phyloP scores from a whole-genome alignment of 441 rosid genomes.

The Hura crepitans region DNA sequence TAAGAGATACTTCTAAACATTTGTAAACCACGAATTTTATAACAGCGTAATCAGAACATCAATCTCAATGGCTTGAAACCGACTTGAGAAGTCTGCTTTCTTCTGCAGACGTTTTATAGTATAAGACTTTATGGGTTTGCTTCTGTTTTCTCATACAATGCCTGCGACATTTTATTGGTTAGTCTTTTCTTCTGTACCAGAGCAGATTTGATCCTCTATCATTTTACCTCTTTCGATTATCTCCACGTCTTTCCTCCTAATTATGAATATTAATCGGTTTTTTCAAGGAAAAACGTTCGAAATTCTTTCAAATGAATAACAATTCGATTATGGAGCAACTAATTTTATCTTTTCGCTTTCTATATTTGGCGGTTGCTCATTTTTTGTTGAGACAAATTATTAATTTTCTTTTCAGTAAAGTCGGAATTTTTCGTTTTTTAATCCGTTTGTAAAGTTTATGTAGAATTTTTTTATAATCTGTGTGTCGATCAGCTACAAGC shows the following conservation, averaged over 20 bases:
- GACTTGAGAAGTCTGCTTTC: conserved; percentile 20
- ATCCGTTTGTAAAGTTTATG: neutral
- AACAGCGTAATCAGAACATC: conserved; percentile 26
- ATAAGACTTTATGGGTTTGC: neutral
- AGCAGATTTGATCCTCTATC: neutral
- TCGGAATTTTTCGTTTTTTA: neutral
- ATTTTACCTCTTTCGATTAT: neutral
- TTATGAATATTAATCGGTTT: neutral
- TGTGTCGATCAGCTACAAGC: neutral
- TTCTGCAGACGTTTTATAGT: neutral
- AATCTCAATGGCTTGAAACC: conserved; percentile 26
- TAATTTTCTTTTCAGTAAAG: too few relatives aligned
- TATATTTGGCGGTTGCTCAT: neutral
- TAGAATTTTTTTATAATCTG: neutral
- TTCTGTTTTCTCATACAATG: neutral
- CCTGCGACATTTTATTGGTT: conserved; percentile 2
- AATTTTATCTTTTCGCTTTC: neutral
- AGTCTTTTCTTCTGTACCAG: neutral
- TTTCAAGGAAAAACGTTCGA: too few relatives aligned
- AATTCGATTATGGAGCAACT: too few relatives aligned
- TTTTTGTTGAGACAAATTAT: too few relatives aligned
- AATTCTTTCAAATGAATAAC: neutral
- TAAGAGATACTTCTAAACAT: neutral
- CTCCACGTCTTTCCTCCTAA: neutral
- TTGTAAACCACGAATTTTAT: conserved; percentile 32